Conservation (phyloP, 768 basidiomycete genomes). For the Tephrocybe sp. region DNA sequence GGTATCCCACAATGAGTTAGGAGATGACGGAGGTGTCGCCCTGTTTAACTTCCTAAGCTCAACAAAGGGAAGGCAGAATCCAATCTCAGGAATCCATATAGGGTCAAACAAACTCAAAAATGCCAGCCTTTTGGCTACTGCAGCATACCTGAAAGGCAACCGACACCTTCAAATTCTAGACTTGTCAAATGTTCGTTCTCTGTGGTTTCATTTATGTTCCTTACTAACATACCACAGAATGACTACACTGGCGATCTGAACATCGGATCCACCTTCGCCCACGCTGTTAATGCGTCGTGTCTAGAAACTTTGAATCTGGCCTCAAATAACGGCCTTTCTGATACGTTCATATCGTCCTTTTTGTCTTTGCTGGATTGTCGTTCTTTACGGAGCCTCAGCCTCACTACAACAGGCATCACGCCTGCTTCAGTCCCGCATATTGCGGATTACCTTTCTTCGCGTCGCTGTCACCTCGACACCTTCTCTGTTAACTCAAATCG, state of each 20-base stretch:
- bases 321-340: constrained; percentile 47
- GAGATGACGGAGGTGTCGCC: constrained; percentile 54
- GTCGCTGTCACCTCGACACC: constrained; percentile 46
- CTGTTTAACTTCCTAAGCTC: constrained; percentile 59
- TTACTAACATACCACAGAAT: constrained; percentile 19
- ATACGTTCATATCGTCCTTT: constrained; percentile 49
- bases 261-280: constrained; percentile 38
- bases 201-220: neutral
- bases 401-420: constrained; percentile 54
- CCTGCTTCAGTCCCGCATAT: constrained; percentile 39
- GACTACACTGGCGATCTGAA: constrained; percentile 30
- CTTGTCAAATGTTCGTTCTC: constrained; percentile 53
- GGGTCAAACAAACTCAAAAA: constrained; percentile 59
- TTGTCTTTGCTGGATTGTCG: constrained; percentile 49
- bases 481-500: constrained; percentile 59
- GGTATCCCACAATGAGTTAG: constrained; percentile 55
- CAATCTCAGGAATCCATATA: constrained; percentile 55
- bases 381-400: constrained; percentile 51
- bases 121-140: constrained; percentile 52
- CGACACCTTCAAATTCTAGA: constrained; percentile 45
- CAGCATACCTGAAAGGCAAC: constrained; percentile 50
- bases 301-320: constrained; percentile 52
- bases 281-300: constrained; percentile 54
- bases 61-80: constrained; percentile 40
- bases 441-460: constrained; percentile 48